phyloP scores from a whole-genome alignment of 2,329 filamentous ascomycete genomes.

The Penicillium verrucosum region DNA sequence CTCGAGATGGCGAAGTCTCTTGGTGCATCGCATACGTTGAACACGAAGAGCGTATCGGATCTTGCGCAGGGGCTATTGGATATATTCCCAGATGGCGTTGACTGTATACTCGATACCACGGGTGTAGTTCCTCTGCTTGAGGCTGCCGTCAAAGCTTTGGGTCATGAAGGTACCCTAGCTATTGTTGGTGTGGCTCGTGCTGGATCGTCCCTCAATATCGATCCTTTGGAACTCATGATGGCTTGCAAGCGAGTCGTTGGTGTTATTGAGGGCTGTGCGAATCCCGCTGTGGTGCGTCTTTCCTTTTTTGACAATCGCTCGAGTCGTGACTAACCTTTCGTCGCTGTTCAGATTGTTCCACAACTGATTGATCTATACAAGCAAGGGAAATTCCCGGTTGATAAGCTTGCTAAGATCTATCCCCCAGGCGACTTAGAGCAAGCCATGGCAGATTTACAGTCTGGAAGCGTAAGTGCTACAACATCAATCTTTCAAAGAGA shows the following conservation, averaged over 20 bases:
- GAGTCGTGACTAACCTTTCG: not conserved
- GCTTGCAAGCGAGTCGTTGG: constrained; percentile 32
- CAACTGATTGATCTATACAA: constrained; percentile 31
- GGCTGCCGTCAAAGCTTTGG: constrained; percentile 29
- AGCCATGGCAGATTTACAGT: constrained; percentile 17
- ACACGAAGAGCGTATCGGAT: constrained; percentile 29
- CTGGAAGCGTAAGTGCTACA: constrained; percentile 7
- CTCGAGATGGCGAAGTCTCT: constrained; percentile 45
- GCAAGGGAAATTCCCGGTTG: constrained; percentile 35
- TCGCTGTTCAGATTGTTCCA: constrained; percentile 30
- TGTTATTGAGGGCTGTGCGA: constrained; percentile 34
- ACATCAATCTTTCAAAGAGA: not conserved
- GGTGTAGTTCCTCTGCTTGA: constrained; percentile 30
- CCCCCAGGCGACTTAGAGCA: constrained; percentile 5
- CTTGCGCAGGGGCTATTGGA: constrained; percentile 30
- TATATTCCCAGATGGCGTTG: constrained; percentile 27
- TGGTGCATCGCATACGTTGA: constrained; percentile 46
- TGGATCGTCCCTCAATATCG: constrained; percentile 24
- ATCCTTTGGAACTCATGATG: constrained; percentile 26
- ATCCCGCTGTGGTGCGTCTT: constrained; percentile 21
- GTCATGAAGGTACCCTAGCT: constrained; percentile 31
- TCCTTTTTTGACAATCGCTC: not conserved
- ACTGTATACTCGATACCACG: constrained; percentile 33
- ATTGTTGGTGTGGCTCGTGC: constrained; percentile 34
- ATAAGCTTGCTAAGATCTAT: constrained; percentile 34